These are phyloP conservation scores for Daldinia eschscholtzii DNA, from an alignment of 2,329 filamentous ascomycete species.

Conservation along the genomic window DNA sequence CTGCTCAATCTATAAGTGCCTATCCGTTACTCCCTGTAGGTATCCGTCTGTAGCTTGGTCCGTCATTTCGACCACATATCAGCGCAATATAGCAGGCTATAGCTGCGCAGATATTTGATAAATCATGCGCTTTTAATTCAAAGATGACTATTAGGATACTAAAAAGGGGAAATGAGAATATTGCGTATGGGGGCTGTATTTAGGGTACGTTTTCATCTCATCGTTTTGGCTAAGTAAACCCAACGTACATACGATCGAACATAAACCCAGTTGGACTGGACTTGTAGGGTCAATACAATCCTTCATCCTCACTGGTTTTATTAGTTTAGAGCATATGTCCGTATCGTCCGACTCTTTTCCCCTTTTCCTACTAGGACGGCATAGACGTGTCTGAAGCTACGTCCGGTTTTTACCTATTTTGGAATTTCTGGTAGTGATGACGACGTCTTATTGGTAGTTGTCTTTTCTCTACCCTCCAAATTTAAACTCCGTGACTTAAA, in stretches of 20 bases:
- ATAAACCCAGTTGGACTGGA: not conserved
- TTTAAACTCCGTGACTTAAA: conserved; percentile 1
- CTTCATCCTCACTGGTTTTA: not conserved
- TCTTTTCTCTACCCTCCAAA: not conserved
- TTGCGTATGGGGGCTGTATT: not conserved
- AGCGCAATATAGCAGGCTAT: not conserved
- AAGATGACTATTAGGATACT: not conserved
- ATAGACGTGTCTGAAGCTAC: not conserved
- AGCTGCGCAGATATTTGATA: too few relatives aligned
- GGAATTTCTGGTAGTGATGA: not conserved
- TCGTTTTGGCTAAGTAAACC: not conserved
- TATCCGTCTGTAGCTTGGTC: not conserved
- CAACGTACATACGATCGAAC: not conserved
- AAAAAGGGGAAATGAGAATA: not conserved
- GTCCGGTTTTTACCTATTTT: conserved; percentile 1
- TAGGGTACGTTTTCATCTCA: not conserved
- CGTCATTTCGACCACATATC: too few relatives aligned
- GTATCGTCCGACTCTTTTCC: not conserved
- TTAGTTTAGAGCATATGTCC: not conserved
- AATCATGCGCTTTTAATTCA: too few relatives aligned
- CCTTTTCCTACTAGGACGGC: not conserved
- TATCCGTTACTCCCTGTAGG: not conserved
- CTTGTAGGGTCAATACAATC: not conserved
- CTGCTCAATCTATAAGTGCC: not conserved
- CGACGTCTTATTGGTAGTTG: not conserved